Conservation (phyloP, 1,139 yeast genomes). For the Sugiyamaella paludigena region DNA sequence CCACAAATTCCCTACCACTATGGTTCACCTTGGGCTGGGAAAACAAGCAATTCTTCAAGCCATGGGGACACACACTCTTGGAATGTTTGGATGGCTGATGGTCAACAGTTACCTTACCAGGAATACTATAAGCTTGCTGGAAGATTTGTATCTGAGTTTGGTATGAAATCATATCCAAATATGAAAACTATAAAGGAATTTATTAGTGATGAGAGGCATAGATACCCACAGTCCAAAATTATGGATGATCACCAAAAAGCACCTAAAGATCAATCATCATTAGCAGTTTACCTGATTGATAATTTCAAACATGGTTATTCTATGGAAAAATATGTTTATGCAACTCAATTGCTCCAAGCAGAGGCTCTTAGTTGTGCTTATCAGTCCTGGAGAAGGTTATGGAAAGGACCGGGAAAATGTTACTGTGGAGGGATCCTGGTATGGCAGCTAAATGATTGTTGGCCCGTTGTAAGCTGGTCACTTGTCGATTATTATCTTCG, state of each 20-base stretch:
- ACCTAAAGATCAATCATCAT: slow-evolving; percentile 43
- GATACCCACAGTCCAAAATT: slow-evolving; percentile 42
- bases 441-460: slow-evolving; percentile 51
- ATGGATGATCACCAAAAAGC: slow-evolving; percentile 45
- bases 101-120: slow-evolving; percentile 46
- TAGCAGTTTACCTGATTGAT: slow-evolving; percentile 44
- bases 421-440: slow-evolving; percentile 43
- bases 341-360: slow-evolving; percentile 48
- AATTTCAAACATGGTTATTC: slow-evolving; percentile 38
- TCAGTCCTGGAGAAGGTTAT: slow-evolving; percentile 44
- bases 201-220: slow-evolving; percentile 38
- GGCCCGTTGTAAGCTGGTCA: slow-evolving; percentile 51
- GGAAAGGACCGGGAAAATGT: slow-evolving; percentile 39
- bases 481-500: slow-evolving; percentile 34
- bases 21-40: slow-evolving; percentile 48
- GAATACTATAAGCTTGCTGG: slow-evolving; percentile 46
- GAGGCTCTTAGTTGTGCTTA: slow-evolving; percentile 47
- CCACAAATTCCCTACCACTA: slow-evolving; percentile 41
- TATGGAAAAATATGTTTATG: slow-evolving; percentile 45
- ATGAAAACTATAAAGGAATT: slow-evolving; percentile 35
- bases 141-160: slow-evolving; percentile 49
- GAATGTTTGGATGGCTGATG: slow-evolving; percentile 49
- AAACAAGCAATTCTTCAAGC: slow-evolving; percentile 37
- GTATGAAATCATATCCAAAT: slow-evolving; percentile 46
- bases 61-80: slow-evolving; percentile 50